Evolutionary conservation across 164 flowering plant genomes (phyloP), one percentile per base, ranked within the genome.

Genomic region (Buxus sempervirens): DNA sequence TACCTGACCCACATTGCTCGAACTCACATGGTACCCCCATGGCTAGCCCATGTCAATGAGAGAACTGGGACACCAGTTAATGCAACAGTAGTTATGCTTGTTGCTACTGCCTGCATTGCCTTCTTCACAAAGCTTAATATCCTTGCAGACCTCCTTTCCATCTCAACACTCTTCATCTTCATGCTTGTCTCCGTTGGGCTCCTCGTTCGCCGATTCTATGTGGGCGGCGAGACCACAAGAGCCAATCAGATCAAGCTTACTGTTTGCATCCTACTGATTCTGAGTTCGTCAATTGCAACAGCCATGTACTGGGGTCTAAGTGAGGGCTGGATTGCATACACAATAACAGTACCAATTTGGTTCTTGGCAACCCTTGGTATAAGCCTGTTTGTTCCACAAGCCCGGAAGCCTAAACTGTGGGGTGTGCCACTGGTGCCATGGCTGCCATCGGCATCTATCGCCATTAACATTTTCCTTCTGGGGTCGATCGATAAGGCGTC

Each of bases 1-100:
- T 88, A 86, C 63, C 68, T 88, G 14, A 88, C 92, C 20, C 90
- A 88, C 70, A 86, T 88, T 10, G 87, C 86, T 8, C 73, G 92
- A 0, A 75, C 91, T 16, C 90, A 85, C 72, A 81, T 87, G 86
- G 66, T 77, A 20, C 91, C 88, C 8, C 85, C 86, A 0, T 77
- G 78, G 79, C 69, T 85, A 0, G 85, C 90, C 0, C 36, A 67
- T 0, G 83, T 88, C 14, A 57, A 85, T 41, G 66, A 49, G 1
- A 78, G 28, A 63, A 84, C 86, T 0, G 82, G 85, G 0, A 88
- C 93, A 1, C 93, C 93, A 0, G 21, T 86, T 5, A 82, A 84
- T 63, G 90, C 93, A 20, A 88, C 92, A 0, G 23, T 83, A 12
- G 69, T 72, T 8, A 82, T 88, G 86, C 71, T 75, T n/a, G n/a